These are phyloP conservation scores for Fusarium sp. DNA, from an alignment of 2,329 filamentous ascomycete genomes.

Conservation along the genomic window DNA sequence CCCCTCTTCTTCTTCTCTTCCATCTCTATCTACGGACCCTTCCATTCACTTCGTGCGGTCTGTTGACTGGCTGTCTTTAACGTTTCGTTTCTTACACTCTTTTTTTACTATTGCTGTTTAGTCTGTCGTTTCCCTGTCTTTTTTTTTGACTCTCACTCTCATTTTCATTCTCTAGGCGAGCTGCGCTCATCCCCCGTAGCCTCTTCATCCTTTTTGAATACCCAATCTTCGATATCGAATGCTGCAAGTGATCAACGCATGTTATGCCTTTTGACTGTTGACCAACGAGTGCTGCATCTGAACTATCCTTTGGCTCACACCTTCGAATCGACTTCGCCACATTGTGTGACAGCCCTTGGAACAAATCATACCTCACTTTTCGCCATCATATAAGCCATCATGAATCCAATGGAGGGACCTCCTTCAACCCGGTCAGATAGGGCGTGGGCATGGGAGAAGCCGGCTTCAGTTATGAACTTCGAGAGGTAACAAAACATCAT, in stretches of 20 bases:
- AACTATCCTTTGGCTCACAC: slow-evolving; percentile 22
- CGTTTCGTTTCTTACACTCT: slow-evolving; percentile 37
- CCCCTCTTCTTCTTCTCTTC: slow-evolving; percentile 22
- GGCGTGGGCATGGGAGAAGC: slow-evolving; percentile 45
- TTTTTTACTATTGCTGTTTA: slow-evolving; percentile 23
- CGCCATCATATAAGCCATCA: slow-evolving; percentile 22
- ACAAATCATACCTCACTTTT: slow-evolving; percentile 18
- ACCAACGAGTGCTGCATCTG: slow-evolving; percentile 41
- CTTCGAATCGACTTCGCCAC: slow-evolving; percentile 17
- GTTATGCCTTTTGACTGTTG: slow-evolving; percentile 25
- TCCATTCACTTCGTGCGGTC: slow-evolving; percentile 23
- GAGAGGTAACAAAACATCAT: slow-evolving; percentile 39
- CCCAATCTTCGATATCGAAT: slow-evolving; percentile 8
- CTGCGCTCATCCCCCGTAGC: slow-evolving; percentile 44
- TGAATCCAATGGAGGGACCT: slow-evolving; percentile 44
- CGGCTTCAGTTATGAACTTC: slow-evolving; percentile 45
- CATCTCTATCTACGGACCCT: slow-evolving; percentile 21
- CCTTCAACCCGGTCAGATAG: slow-evolving; percentile 43
- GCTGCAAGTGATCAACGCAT: slow-evolving; percentile 29
- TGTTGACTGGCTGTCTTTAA: slow-evolving; percentile 33
- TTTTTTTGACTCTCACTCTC: slow-evolving; percentile 19
- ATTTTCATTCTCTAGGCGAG: slow-evolving; percentile 38
- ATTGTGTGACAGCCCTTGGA: slow-evolving; percentile 23
- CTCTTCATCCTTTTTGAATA: slow-evolving; percentile 27
- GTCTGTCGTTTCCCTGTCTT: slow-evolving; percentile 24